Conservation (phyloP, 352 stramenopile genomes). For the Globisporangium sylvaticum region DNA sequence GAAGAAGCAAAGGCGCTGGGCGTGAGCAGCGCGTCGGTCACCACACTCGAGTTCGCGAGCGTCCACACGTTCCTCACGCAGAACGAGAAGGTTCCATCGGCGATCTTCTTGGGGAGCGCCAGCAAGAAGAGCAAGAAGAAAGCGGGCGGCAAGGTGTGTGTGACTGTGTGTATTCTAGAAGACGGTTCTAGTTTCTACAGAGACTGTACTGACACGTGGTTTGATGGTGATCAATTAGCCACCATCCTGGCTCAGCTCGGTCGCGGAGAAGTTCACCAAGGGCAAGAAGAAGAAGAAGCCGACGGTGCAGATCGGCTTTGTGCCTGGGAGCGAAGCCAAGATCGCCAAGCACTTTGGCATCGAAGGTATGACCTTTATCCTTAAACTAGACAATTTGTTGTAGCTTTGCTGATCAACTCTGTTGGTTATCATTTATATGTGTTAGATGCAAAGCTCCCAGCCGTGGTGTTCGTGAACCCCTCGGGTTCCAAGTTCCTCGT, state of each 20-base stretch:
- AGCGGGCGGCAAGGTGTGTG: slow-evolving; percentile 24
- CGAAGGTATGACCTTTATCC: slow-evolving; percentile 15
- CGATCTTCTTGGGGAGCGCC: slow-evolving; percentile 63
- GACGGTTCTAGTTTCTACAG: too few relatives aligned
- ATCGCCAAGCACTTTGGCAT: slow-evolving; percentile 66
- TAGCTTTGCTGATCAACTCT: not conserved
- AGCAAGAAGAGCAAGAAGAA: slow-evolving; percentile 45
- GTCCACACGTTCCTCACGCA: slow-evolving; percentile 58
- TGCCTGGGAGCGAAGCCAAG: slow-evolving; percentile 60
- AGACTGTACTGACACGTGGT: not conserved
- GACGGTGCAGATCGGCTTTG: slow-evolving; percentile 52
- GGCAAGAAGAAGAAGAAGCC: slow-evolving; percentile 59
- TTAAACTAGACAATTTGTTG: too few relatives aligned
- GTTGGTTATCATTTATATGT: not conserved
- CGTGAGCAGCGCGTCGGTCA: slow-evolving; percentile 41
- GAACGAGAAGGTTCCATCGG: slow-evolving; percentile 43
- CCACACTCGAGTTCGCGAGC: slow-evolving; percentile 43
- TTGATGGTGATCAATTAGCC: slow-evolving; percentile 15
- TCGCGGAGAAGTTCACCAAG: slow-evolving; percentile 54
- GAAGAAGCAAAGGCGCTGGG: slow-evolving; percentile 65
- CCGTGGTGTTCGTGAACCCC: slow-evolving; percentile 57
- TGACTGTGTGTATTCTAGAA: too few relatives aligned
- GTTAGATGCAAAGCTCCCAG: slow-evolving; percentile 41
- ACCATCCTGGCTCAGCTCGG: slow-evolving; percentile 49
- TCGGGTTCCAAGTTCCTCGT: slow-evolving; percentile 43